Conservation (phyloP, 352 stramenopile genomes). For the Aphanomyces invadans region DNA sequence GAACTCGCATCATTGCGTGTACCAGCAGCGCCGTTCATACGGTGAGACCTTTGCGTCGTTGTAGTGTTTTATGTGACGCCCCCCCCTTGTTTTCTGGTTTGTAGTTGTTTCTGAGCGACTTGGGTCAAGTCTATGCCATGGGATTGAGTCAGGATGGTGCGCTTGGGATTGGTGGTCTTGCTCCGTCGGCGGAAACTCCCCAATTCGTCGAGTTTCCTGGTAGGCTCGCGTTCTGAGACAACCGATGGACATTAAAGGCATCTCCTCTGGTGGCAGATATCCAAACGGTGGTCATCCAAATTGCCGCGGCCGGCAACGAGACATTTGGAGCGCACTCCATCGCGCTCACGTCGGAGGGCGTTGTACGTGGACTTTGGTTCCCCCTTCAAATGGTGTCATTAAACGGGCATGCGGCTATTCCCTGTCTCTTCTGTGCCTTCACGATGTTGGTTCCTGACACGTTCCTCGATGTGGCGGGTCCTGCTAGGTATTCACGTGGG, state of each 20-base stretch:
- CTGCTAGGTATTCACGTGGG: constrained; percentile 15
- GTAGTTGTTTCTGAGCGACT: constrained; percentile 20
- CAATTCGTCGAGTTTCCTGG: constrained; percentile 7
- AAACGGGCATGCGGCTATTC: too few species aligned
- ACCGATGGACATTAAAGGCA: too few species aligned
- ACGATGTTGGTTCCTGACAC: too few species aligned
- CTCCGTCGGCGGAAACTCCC: background rate
- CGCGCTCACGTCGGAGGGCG: constrained; percentile 7
- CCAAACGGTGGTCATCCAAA: background rate
- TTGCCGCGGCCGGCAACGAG: constrained; percentile 13
- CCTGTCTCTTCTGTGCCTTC: too few species aligned
- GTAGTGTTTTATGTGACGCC: too few species aligned
- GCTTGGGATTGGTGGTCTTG: background rate
- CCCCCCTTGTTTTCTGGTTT: too few species aligned
- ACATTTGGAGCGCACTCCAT: constrained; percentile 3
- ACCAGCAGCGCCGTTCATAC: constrained; percentile 11
- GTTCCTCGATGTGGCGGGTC: background rate
- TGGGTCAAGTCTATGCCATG: constrained; percentile 8
- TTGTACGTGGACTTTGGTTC: too few species aligned
- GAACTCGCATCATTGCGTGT: constrained; percentile 1
- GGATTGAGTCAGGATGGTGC: constrained; percentile 10
- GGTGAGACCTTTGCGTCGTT: background rate
- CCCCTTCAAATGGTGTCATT: too few species aligned
- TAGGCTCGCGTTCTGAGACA: too few species aligned
- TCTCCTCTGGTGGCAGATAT: background rate